Evolutionary conservation across 139 green algal species (phyloP), one percentile per base, ranked within the genome.

Genomic region (Zygnema circumcarinatum): DNA sequence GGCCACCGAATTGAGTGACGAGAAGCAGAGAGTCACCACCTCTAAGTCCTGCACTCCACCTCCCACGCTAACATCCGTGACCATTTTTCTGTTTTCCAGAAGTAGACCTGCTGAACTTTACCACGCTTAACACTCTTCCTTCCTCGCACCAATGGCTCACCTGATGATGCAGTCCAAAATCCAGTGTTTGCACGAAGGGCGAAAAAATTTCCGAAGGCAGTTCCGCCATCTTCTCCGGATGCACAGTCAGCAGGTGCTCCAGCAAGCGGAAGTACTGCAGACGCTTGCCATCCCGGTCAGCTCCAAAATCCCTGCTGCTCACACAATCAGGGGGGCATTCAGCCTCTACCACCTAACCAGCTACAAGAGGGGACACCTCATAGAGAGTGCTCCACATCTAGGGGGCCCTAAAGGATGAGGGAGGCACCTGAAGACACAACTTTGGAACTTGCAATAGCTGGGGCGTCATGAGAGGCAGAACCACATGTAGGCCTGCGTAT

Each of bases 401-500:
- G n/a, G n/a, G n/a, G n/a, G n/a, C n/a, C n/a, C n/a, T n/a, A n/a
- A n/a, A n/a, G 16, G 69, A 78, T 78, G 69, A 41, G 16, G 11
- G 7, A n/a, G 11, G 3, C 69, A 83, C 75, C 75, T 83, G 79
- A 42, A 86, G 82, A n/a, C 92, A 91, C 74, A 98, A 92, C 89
- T 96, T 97, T 68, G 95, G 95, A 89, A 94, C 93, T 75, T 93
- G 93, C 35, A 98, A 90, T 73, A 97, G 91, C 76, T 98, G 94
- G 1, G 74, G 39, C 11, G 68, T 92, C 20, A 98, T 94, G 31
- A 97, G 90, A 2, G 95, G 95, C 31, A 98, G 89, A 67, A 98
- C 75, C 3, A 93, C 92, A 67, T 96, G 87, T 31, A 98, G 89
- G 2, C 95, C 95, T 0, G 86, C 22, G 36, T 89, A 88, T 11